Conservation (phyloP, 441 rosid genomes). For the Populus trichocarpa region DNA sequence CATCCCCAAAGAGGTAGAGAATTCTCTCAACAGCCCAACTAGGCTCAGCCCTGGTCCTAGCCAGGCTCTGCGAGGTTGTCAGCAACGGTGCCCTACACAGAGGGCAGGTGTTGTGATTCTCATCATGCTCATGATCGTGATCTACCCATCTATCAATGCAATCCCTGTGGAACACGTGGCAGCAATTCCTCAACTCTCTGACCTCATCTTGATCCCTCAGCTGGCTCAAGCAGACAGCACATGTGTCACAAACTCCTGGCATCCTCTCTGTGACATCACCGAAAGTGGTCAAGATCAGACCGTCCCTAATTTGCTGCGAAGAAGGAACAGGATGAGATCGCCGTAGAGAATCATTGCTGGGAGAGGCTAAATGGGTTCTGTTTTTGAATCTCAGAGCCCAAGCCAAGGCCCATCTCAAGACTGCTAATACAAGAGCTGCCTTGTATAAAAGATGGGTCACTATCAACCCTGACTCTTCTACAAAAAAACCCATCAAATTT, state of each 20-base stretch:
- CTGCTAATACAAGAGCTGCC: conserved; percentile 61
- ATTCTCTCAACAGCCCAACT: conserved; percentile 88
- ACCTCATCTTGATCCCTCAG: conserved; percentile 53
- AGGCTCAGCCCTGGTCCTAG: conserved; percentile 50
- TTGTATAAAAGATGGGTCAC: conserved; percentile 59
- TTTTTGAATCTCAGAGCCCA: conserved; percentile 49
- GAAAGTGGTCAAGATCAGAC: conserved; percentile 51
- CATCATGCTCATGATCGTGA: conserved; percentile 44
- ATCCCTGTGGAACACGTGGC: conserved; percentile 81
- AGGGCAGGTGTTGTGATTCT: conserved; percentile 69
- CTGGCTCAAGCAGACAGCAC: conserved; percentile 70
- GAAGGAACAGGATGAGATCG: conserved; percentile 28
- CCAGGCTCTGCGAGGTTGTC: conserved; percentile 32
- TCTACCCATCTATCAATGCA: conserved; percentile 89
- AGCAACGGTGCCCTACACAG: conserved; percentile 79
- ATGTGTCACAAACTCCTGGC: conserved; percentile 44
- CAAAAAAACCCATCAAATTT: conserved; percentile 54
- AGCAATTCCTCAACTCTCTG: conserved; percentile 72
- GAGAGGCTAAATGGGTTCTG: conserved; percentile 26
- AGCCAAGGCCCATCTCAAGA: conserved; percentile 65
- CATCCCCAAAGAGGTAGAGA: conserved; percentile 81
- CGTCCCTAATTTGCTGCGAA: conserved; percentile 43
- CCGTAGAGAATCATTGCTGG: background rate
- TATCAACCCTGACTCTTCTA: conserved; percentile 54
- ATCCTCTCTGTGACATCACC: conserved; percentile 47